Conservation (phyloP, 164 flowering plant genomes). For the Liriodendron chinense region DNA sequence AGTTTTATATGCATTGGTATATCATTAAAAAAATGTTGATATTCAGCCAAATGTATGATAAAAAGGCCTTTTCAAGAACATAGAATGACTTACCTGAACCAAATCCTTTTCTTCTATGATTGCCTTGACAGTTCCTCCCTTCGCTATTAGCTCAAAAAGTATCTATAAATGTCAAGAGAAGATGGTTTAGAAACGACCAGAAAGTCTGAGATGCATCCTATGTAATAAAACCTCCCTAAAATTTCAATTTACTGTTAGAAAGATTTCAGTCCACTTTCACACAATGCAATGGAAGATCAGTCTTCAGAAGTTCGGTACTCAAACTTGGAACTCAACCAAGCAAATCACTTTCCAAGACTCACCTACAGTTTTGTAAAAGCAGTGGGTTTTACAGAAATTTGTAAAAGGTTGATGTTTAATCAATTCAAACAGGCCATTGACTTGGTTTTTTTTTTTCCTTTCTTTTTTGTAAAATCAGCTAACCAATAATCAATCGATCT, state of each 20-base stretch:
- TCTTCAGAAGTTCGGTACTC: neutral
- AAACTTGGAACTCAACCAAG: neutral
- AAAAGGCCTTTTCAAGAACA: neutral
- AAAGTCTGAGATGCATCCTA: neutral
- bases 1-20: neutral
- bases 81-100: conserved; percentile 67
- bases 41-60: neutral
- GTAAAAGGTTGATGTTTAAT: no score
- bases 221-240: neutral
- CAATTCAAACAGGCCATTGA: no score
- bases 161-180: conserved; percentile 46
- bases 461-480: no score
- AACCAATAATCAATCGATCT: no score
- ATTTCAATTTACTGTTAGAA: no score
- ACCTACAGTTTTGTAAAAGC: neutral
- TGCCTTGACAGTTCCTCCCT: conserved; percentile 89
- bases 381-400: no score
- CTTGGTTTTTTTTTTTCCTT: no score
- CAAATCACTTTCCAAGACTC: neutral
- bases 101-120: conserved; percentile 77
- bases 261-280: neutral
- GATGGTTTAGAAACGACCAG: neutral
- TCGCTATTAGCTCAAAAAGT: conserved; percentile 78
- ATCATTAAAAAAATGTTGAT: neutral
- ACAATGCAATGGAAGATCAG: neutral